Evolutionary conservation across 495 filamentous ascomycete species (phyloP), one percentile per base, ranked within the genome.

Genomic region (Aspergillus leporis): DNA sequence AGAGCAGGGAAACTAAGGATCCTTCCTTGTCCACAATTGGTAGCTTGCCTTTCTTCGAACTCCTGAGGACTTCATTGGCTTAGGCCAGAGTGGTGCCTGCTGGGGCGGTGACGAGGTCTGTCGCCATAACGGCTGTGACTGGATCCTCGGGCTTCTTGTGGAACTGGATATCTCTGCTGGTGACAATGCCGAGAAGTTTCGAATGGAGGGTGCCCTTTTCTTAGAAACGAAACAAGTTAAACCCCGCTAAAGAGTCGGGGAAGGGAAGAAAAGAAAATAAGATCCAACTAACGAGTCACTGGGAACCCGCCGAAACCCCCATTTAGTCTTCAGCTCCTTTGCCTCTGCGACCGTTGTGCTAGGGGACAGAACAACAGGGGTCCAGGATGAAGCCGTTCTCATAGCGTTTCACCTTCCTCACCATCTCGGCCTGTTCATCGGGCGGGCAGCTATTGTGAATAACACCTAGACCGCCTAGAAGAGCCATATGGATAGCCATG

Each of bases 331-430:
- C 60, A 98, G 78, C 31, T 87, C 87, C 79, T 90, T 94, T 51
- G 90, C 92, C 75, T 98, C 93, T 53, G 84, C 90, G 50, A 98
- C 91, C 34, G 93, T 97, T 47, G 92, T 92, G 52, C 80, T 84
- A 32, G 91, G 90, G 66, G 85, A 87, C 65, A 99, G 88, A 60
- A 97, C 93, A 59, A 99, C 90, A 3, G 23, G 94, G 94, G 68
- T 99, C 94, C 41, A 92, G 76, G 69, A 99, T 99, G 81, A 99
- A 99, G 56, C 94, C 94, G 75, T 99, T 99, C 79, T 99, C 94
- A 73, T 91, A 99, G 70, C 93, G 83, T 88, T 99, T 99, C 41
- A 99, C 94, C 79, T 99, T 99, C 64, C 89, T 83, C 55, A 99
- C 92, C 95, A 99, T 98, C 79, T 97, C 93, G 43, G 95, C 94